phyloP scores from a whole-genome alignment of 1,284 basidiomycete genomes.

The Apiotrichum porosum region DNA sequence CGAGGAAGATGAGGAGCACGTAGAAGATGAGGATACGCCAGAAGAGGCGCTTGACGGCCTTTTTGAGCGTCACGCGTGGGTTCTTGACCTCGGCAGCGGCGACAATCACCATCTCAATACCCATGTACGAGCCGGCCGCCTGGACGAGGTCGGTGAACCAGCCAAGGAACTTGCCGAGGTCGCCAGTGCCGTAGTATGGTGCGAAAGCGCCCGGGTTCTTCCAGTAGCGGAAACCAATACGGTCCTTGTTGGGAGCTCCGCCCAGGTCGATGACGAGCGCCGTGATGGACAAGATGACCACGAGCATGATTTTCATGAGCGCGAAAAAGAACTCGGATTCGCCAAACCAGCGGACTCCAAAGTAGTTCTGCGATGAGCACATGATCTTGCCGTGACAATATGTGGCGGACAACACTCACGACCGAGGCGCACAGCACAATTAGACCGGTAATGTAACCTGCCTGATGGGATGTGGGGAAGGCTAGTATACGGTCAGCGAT shows the following conservation, averaged over 20 bases:
- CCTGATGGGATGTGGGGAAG: too few species aligned
- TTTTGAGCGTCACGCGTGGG: slow-evolving; percentile 21
- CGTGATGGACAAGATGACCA: slow-evolving; percentile 54
- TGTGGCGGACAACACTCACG: slow-evolving; percentile 50
- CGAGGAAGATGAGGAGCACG: slow-evolving; percentile 53
- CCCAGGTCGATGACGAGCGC: slow-evolving; percentile 57
- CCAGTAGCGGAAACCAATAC: slow-evolving; percentile 55
- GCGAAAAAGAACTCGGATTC: slow-evolving; percentile 56
- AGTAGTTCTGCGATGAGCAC: slow-evolving; percentile 57
- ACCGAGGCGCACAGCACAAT: not conserved
- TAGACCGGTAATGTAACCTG: slow-evolving; percentile 11
- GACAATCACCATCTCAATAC: slow-evolving; percentile 28
- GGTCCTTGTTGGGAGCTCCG: slow-evolving; percentile 35
- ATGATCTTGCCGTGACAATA: not conserved
- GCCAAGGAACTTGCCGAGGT: slow-evolving; percentile 28
- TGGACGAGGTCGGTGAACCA: slow-evolving; percentile 32
- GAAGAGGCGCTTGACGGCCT: slow-evolving; percentile 55
- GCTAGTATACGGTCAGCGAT: too few species aligned
- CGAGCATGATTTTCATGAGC: slow-evolving; percentile 70
- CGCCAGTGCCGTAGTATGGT: slow-evolving; percentile 1
- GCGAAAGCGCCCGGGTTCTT: slow-evolving; percentile 54
- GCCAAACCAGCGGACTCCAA: slow-evolving; percentile 64
- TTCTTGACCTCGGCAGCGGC: slow-evolving; percentile 31
- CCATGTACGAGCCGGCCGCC: slow-evolving; percentile 27
- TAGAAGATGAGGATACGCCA: slow-evolving; percentile 65